Percentiles rank a stretch among this genome's conserved stretches.
phyloP scores from a whole-genome alignment of 352 stramenopile genomes.

The Peronospora destructor region DNA sequence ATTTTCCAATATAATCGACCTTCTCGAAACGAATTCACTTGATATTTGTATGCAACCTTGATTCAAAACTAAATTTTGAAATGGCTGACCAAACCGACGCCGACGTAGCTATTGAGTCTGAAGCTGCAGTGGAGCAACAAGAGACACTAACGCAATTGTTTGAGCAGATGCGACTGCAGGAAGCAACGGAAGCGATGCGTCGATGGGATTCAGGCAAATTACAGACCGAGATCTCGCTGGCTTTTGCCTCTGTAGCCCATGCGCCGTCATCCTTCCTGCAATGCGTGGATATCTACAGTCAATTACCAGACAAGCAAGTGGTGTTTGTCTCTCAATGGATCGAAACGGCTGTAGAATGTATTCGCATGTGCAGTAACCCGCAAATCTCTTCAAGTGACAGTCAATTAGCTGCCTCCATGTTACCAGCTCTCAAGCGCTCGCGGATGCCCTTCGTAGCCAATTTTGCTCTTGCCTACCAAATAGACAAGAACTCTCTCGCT shows the following conservation, averaged over 20 bases:
- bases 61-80: slow-evolving; percentile 1
- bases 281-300: slow-evolving; percentile 27
- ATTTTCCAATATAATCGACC: slow-evolving; percentile 12
- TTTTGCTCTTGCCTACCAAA: slow-evolving; percentile 39
- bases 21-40: slow-evolving; percentile 15
- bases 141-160: slow-evolving; percentile 33
- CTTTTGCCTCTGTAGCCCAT: slow-evolving; percentile 24
- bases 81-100: slow-evolving; percentile 5
- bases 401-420: slow-evolving; percentile 36
- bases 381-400: slow-evolving; percentile 29
- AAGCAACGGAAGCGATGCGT: slow-evolving; percentile 30
- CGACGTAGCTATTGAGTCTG: background rate
- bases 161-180: slow-evolving; percentile 16
- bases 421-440: slow-evolving; percentile 32
- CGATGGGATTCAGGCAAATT: slow-evolving; percentile 29
- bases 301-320: slow-evolving; percentile 24
- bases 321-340: slow-evolving; percentile 17
- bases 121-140: slow-evolving; percentile 3
- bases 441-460: slow-evolving; percentile 31
- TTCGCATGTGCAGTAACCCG: slow-evolving; percentile 9
- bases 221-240: slow-evolving; percentile 27
- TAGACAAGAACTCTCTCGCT: slow-evolving; percentile 24
- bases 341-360: slow-evolving; percentile 18
- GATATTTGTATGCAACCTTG: slow-evolving; percentile 9
- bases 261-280: slow-evolving; percentile 38